These are phyloP conservation scores for Helenozyma rhizophorensis DNA, from an alignment of 805 yeast genomes.

Conservation along the genomic window DNA sequence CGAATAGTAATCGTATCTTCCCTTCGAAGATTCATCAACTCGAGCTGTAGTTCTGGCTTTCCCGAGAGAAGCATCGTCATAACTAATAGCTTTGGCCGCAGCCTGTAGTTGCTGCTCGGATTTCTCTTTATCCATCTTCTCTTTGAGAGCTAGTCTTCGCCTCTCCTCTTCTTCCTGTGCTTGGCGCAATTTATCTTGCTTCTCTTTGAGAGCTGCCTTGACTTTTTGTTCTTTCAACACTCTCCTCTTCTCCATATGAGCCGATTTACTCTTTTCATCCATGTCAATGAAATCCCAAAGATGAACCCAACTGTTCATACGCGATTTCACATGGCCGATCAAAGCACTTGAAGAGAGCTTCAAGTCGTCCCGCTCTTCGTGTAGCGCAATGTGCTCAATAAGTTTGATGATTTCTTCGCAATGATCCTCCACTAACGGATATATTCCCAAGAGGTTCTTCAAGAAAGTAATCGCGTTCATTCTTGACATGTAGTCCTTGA, in stretches of 20 bases:
- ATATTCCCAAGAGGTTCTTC: slow-evolving; percentile 58
- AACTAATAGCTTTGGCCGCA: slow-evolving; percentile 11
- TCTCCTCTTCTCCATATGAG: slow-evolving; percentile 18
- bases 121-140: slow-evolving; percentile 3
- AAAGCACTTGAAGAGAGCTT: slow-evolving; percentile 72
- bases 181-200: slow-evolving; percentile 5
- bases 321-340: slow-evolving; percentile 58
- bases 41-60: slow-evolving; percentile 12
- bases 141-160: slow-evolving; percentile 8
- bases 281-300: slow-evolving; percentile 55
- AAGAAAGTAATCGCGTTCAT: slow-evolving; percentile 76
- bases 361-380: slow-evolving; percentile 74
- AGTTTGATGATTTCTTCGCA: slow-evolving; percentile 47
- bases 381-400: slow-evolving; percentile 43
- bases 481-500: slow-evolving; percentile 68
- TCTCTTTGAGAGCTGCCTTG: slow-evolving; percentile 6
- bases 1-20: slow-evolving; percentile 31
- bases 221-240: slow-evolving; percentile 11
- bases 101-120: slow-evolving; percentile 5
- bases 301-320: slow-evolving; percentile 46
- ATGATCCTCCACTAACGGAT: slow-evolving; percentile 66
- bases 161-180: background rate
- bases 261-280: slow-evolving; percentile 38
- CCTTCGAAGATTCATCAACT: slow-evolving; percentile 14
- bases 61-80: slow-evolving; percentile 16